Evolutionary conservation across 2,329 filamentous ascomycete species (phyloP).

Genomic region (Pseudogymnoascus sp.): DNA sequence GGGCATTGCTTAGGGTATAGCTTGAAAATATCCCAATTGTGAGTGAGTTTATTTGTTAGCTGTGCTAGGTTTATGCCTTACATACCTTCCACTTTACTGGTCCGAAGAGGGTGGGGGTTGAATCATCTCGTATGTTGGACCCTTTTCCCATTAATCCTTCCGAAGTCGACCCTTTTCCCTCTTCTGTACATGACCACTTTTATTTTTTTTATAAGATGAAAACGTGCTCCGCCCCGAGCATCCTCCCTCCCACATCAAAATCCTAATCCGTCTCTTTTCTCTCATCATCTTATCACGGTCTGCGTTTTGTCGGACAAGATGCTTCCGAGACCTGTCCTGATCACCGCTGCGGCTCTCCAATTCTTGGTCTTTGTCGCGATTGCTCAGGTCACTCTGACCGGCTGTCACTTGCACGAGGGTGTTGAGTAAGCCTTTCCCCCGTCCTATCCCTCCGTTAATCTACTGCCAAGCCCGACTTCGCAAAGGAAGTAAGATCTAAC

Average conservation of each 20-base stretch:
- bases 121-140: background rate
- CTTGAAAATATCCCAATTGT: background rate
- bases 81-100: background rate
- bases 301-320: background rate
- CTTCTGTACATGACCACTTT: background rate
- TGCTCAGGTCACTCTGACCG: constrained; percentile 19
- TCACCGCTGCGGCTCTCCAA: background rate
- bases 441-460: background rate
- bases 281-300: background rate
- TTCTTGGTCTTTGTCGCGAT: background rate
- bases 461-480: background rate
- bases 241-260: background rate
- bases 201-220: background rate
- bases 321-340: background rate
- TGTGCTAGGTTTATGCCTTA: background rate
- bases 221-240: background rate
- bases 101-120: background rate
- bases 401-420: constrained; percentile 27
- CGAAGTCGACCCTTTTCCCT: background rate
- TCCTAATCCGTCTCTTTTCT: no score
- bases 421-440: constrained; percentile 20
- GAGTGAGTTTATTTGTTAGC: background rate
- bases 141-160: background rate
- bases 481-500: background rate
- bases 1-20: background rate